phyloP scores from a whole-genome alignment of 306 rosid species.

The Cotoneaster glaucophyllus region DNA sequence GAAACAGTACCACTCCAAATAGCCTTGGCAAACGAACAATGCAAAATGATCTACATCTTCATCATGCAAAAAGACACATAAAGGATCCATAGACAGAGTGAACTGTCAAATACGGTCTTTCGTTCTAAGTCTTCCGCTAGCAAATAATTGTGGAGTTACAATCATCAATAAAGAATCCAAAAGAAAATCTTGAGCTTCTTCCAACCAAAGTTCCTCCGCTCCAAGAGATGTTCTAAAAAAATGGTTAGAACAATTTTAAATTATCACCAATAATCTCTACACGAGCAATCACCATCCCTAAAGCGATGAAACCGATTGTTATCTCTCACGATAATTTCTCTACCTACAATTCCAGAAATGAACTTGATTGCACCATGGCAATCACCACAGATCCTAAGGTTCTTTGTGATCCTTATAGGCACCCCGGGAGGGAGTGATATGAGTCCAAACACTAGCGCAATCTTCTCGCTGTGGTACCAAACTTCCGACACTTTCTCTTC shows the following conservation, averaged over 20 bases:
- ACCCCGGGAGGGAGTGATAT: conserved; percentile 54
- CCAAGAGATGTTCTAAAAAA: background rate
- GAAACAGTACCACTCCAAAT: too few relatives aligned
- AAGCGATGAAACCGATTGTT: conserved; percentile 64
- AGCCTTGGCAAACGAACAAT: too few relatives aligned
- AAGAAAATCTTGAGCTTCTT: too few relatives aligned
- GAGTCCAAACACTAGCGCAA: conserved; percentile 78
- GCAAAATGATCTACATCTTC: too few relatives aligned
- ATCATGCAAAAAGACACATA: too few relatives aligned
- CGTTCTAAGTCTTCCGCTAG: too few relatives aligned
- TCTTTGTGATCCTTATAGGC: conserved; percentile 62
- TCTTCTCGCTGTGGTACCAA: conserved; percentile 78
- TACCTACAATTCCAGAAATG: conserved; percentile 54
- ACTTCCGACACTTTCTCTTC: conserved; percentile 73
- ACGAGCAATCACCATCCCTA: conserved; percentile 52
- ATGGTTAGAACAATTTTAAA: background rate
- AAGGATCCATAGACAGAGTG: too few relatives aligned
- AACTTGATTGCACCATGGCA: conserved; percentile 41
- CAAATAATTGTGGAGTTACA: too few relatives aligned
- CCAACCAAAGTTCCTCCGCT: too few relatives aligned
- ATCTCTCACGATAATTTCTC: conserved; percentile 67
- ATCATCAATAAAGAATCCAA: too few relatives aligned
- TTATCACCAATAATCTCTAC: conserved; percentile 64
- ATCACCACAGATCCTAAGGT: conserved; percentile 45
- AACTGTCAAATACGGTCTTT: too few relatives aligned